Percentiles rank a stretch among this genome's conserved stretches.
Conservation (phyloP, 2,329 filamentous ascomycete genomes). For the Fusarium piperis region DNA sequence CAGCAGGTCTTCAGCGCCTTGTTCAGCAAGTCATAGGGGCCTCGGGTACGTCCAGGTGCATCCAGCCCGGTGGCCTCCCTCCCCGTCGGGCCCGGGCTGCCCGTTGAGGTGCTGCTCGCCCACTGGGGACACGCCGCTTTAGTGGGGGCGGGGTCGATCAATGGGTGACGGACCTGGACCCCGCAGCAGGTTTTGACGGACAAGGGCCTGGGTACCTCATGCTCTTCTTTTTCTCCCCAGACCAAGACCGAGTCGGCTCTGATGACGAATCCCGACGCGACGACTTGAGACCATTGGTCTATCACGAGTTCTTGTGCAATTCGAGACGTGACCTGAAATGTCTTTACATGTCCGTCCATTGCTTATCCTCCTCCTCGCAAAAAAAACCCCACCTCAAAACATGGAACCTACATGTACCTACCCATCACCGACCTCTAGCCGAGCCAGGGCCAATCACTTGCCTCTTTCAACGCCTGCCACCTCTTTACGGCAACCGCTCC, state of each 20-base stretch:
- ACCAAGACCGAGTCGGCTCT: not conserved
- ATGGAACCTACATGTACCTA: not conserved
- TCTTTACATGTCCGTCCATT: not conserved
- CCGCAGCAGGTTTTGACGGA: not conserved
- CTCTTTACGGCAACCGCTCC: constrained; percentile 10
- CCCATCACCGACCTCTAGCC: not conserved
- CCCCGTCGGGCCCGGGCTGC: not conserved
- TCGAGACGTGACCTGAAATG: not conserved
- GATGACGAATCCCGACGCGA: not conserved
- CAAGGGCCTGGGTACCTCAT: not conserved
- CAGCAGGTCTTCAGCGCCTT: constrained; percentile 5
- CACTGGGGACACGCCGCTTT: not conserved
- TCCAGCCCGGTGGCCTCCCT: not conserved
- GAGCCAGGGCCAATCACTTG: constrained; percentile 16
- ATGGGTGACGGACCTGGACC: not conserved
- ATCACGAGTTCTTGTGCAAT: not conserved
- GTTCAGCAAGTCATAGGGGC: constrained; percentile 17
- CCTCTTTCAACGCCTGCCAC: constrained; percentile 16
- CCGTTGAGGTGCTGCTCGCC: not conserved
- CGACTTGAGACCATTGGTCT: not conserved
- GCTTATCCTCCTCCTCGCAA: not conserved
- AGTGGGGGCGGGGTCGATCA: constrained; percentile 30
- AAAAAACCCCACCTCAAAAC: not conserved
- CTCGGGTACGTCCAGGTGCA: not conserved
- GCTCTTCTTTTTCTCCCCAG: too few species aligned